Percentiles rank a stretch among this genome's conserved stretches.
These are phyloP conservation scores for Davidsoniella virescens DNA, from an alignment of 2,329 filamentous ascomycete genomes.

Conservation along the genomic window DNA sequence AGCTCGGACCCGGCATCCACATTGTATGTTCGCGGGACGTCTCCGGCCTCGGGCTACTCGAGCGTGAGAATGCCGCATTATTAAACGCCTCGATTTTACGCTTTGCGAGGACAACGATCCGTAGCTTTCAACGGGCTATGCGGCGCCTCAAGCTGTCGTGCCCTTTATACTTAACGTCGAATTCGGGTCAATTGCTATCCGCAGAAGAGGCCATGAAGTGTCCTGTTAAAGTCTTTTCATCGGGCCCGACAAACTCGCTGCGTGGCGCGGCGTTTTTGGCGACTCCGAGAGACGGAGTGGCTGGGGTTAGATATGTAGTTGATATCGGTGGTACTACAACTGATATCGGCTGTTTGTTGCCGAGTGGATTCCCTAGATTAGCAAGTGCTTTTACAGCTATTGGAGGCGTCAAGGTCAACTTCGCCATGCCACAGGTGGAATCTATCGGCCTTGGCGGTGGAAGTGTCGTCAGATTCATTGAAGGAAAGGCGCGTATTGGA, in stretches of 20 bases:
- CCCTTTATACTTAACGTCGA: conserved; percentile 32
- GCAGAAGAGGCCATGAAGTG: conserved; percentile 15
- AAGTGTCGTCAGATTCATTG: conserved; percentile 12
- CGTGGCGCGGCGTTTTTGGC: conserved; percentile 16
- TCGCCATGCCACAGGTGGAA: conserved; percentile 17
- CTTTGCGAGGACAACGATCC: conserved; percentile 30
- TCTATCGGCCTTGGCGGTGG: conserved; percentile 17
- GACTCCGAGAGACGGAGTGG: not conserved
- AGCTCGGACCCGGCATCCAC: conserved; percentile 18
- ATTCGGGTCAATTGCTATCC: conserved; percentile 25
- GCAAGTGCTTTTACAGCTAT: conserved; percentile 16
- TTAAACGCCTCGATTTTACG: conserved; percentile 34
- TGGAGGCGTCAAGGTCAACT: conserved; percentile 16
- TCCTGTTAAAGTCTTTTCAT: conserved; percentile 16
- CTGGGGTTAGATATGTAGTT: conserved; percentile 16
- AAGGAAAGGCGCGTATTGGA: conserved; percentile 16
- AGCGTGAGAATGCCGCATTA: conserved; percentile 36
- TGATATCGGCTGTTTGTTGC: conserved; percentile 15
- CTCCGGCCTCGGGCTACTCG: conserved; percentile 25
- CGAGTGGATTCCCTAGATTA: conserved; percentile 16
- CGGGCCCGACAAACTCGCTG: conserved; percentile 17
- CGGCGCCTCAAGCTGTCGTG: conserved; percentile 23
- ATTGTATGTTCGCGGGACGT: conserved; percentile 20
- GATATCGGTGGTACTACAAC: conserved; percentile 17
- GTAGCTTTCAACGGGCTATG: conserved; percentile 30